A percentile compares a stretch with the other conserved stretches of the same genome.
phyloP scores from a whole-genome alignment of 768 basidiomycete species.

The Megacollybia marginata region DNA sequence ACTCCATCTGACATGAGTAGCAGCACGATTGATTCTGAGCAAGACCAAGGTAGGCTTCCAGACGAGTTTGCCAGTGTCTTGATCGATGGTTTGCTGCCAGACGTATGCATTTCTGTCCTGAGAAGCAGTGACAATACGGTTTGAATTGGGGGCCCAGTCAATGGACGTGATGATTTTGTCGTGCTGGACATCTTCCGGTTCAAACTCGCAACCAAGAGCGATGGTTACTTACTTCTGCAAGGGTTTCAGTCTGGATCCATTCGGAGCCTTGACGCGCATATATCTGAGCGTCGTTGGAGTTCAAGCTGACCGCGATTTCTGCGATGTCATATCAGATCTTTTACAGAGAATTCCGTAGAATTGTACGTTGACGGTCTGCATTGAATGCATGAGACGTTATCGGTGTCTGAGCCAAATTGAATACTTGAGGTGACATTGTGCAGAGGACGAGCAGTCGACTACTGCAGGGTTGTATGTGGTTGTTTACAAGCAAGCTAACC shows the following conservation, averaged over 20 bases:
- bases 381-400: constrained; percentile 91
- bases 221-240: constrained; percentile 64
- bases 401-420: constrained; percentile 71
- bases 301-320: constrained; percentile 92
- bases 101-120: constrained; percentile 99
- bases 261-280: constrained; percentile 57
- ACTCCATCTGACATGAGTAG: constrained; percentile 93
- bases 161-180: constrained; percentile 97
- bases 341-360: background rate
- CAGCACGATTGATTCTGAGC: constrained; percentile 91
- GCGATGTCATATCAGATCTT: constrained; percentile 4
- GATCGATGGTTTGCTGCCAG: constrained; percentile 80
- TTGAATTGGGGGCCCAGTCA: constrained; percentile 96
- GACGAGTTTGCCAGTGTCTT: constrained; percentile 55
- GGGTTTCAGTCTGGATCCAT: constrained; percentile 67
- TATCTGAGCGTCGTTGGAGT: constrained; percentile 84
- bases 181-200: constrained; percentile 47
- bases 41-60: constrained; percentile 99
- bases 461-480: constrained; percentile 1
- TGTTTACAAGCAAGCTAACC: too few species aligned
- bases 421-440: constrained; percentile 67
- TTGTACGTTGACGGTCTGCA: constrained; percentile 66
- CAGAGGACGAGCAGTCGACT: constrained; percentile 17
- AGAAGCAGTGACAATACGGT: constrained; percentile 97
- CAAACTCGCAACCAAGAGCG: background rate